These are phyloP conservation scores for Boletus huronensis DNA, from an alignment of 768 basidiomycete genomes.

Conservation along the genomic window DNA sequence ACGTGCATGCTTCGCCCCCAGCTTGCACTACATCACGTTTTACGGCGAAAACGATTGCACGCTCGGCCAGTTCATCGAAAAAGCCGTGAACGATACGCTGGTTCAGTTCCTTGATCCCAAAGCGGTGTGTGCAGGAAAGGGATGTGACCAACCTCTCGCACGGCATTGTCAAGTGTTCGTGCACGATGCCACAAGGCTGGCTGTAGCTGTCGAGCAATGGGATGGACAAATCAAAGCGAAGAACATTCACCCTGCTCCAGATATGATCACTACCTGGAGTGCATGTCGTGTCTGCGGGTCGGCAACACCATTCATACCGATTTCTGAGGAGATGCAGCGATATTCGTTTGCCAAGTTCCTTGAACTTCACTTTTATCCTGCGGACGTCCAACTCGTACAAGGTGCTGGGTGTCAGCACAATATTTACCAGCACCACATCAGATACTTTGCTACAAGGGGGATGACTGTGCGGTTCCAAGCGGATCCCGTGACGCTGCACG, in stretches of 20 bases:
- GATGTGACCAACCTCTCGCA: slow-evolving; percentile 75
- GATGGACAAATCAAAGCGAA: slow-evolving; percentile 69
- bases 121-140: slow-evolving; percentile 78
- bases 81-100: slow-evolving; percentile 63
- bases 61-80: slow-evolving; percentile 90
- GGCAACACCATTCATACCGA: slow-evolving; percentile 82
- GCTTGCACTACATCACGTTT: slow-evolving; percentile 72
- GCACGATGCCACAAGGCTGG: slow-evolving; percentile 80
- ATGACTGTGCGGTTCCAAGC: slow-evolving; percentile 89
- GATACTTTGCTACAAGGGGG: slow-evolving; percentile 81
- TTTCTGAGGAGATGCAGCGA: slow-evolving; percentile 87
- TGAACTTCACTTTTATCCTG: slow-evolving; percentile 93
- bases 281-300: slow-evolving; percentile 75
- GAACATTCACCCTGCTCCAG: slow-evolving; percentile 55
- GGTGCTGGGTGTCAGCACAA: slow-evolving; percentile 93
- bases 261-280: slow-evolving; percentile 89
- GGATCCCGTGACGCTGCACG: slow-evolving; percentile 77
- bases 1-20: slow-evolving; percentile 76
- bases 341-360: slow-evolving; percentile 97
- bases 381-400: slow-evolving; percentile 78
- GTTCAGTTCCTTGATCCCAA: slow-evolving; percentile 68
- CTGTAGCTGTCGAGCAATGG: slow-evolving; percentile 88
- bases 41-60: slow-evolving; percentile 93
- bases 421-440: slow-evolving; percentile 87
- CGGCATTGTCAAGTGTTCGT: slow-evolving; percentile 89